Percentiles rank a stretch among this genome's conserved stretches.
These are phyloP conservation scores for Ascochyta koolunga DNA, from an alignment of 2,329 filamentous ascomycete genomes.

Conservation along the genomic window DNA sequence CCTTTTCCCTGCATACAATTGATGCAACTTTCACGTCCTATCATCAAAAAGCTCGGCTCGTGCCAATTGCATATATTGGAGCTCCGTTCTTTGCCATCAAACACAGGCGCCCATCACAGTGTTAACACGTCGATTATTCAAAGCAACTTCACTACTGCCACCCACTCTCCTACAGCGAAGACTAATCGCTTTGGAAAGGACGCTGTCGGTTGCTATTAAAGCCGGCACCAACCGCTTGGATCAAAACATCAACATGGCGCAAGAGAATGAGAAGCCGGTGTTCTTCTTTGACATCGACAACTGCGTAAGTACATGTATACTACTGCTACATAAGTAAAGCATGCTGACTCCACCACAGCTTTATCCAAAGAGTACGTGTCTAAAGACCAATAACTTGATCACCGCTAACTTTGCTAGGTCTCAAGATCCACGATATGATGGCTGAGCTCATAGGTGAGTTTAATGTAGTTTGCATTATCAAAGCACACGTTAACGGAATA, in stretches of 20 bases:
- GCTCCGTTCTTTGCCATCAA: not conserved
- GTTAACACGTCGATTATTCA: not conserved
- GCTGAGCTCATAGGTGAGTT: slow-evolving; percentile 70
- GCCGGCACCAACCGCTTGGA: not conserved
- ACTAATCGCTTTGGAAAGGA: slow-evolving; percentile 3
- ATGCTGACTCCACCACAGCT: slow-evolving; percentile 56
- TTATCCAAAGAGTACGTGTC: slow-evolving; percentile 77
- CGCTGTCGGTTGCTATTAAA: slow-evolving; percentile 6
- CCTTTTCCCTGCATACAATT: not conserved
- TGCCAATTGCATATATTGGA: not conserved
- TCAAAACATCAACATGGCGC: slow-evolving; percentile 28
- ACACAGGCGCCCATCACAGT: not conserved
- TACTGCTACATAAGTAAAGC: not conserved
- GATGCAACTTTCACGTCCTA: slow-evolving; percentile 4
- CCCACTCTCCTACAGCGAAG: slow-evolving; percentile 4
- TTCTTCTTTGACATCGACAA: slow-evolving; percentile 97
- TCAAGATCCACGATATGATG: slow-evolving; percentile 89
- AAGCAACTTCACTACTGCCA: not conserved
- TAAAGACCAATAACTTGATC: not conserved
- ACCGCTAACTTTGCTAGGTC: slow-evolving; percentile 57
- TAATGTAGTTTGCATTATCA: not conserved
- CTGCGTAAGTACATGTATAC: slow-evolving; percentile 63
- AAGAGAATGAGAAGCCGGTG: slow-evolving; percentile 55
- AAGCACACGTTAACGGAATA: not conserved
- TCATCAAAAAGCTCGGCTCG: not conserved